Percentiles rank a stretch among this genome's conserved stretches.
Evolutionary conservation across 306 rosid genomes (phyloP).

Genomic region (Dalbergia oliveri): DNA sequence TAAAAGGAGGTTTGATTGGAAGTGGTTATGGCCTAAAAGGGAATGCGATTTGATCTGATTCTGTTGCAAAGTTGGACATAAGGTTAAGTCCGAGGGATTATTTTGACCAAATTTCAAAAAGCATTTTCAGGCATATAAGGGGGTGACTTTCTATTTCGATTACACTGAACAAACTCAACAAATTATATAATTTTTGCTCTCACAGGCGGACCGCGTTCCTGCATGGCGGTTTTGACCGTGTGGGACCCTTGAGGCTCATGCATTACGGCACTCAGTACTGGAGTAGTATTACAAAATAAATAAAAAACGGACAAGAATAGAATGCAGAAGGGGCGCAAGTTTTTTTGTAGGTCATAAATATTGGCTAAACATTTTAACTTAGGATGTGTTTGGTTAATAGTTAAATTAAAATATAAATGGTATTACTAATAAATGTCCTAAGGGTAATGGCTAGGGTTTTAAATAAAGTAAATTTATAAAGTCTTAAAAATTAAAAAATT

Average conservation of each 20-base stretch:
- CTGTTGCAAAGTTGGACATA: conserved; percentile 11
- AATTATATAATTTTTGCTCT: neutral
- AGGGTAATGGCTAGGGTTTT: too few species aligned
- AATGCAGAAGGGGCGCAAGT: too few species aligned
- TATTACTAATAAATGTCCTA: too few species aligned
- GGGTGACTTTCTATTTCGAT: neutral
- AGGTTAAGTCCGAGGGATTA: neutral
- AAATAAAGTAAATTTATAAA: too few species aligned
- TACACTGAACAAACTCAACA: neutral
- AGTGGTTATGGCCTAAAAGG: neutral
- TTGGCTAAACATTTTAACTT: too few species aligned
- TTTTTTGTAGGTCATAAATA: too few species aligned
- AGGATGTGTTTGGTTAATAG: too few species aligned
- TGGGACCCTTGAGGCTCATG: conserved; percentile 3
- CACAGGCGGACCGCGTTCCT: conserved; percentile 22
- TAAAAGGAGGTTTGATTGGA: neutral
- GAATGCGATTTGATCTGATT: conserved; percentile 12
- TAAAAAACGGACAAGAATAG: too few species aligned
- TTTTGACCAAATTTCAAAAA: conserved; percentile 42
- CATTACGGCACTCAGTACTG: too few species aligned
- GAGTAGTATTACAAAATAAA: too few species aligned
- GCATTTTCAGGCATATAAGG: neutral
- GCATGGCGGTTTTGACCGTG: neutral
- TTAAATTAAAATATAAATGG: too few species aligned
- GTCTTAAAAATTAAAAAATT: too few species aligned